Conservation (phyloP, 2,329 filamentous ascomycete genomes). For the Anthostomella pinea region DNA sequence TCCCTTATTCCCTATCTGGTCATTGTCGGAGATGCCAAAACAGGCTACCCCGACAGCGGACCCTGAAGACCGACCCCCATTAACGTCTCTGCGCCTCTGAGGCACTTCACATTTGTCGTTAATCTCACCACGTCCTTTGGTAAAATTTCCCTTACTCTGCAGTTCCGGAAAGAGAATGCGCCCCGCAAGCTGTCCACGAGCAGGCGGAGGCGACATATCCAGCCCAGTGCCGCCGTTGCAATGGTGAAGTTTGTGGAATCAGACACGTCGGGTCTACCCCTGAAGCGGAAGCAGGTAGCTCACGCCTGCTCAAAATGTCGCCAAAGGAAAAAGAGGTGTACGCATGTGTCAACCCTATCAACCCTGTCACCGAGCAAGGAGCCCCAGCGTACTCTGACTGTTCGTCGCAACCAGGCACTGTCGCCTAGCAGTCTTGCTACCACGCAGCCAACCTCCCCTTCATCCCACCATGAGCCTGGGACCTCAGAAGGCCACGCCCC, state of each 20-base stretch:
- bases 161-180: too few relatives aligned
- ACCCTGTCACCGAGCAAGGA: not conserved
- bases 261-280: slow-evolving; percentile 50
- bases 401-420: slow-evolving; percentile 1
- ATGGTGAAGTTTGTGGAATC: slow-evolving; percentile 57
- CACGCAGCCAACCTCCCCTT: slow-evolving; percentile 13
- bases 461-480: slow-evolving; percentile 14
- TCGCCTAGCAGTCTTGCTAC: slow-evolving; percentile 11
- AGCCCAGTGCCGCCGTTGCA: not conserved
- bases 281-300: slow-evolving; percentile 58
- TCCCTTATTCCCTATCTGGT: too few relatives aligned
- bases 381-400: slow-evolving; percentile 2
- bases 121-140: too few relatives aligned
- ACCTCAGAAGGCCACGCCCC: slow-evolving; percentile 24
- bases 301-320: slow-evolving; percentile 57
- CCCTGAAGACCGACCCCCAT: too few relatives aligned
- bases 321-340: slow-evolving; percentile 44
- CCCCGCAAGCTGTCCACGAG: not conserved
- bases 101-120: too few relatives aligned
- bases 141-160: too few relatives aligned
- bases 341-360: too few relatives aligned
- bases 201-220: slow-evolving; percentile 15
- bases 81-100: too few relatives aligned
- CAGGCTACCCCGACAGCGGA: too few relatives aligned
- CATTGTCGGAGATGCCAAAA: too few relatives aligned